Conservation (phyloP, 257 asterid species). For the Salvia splendens region DNA sequence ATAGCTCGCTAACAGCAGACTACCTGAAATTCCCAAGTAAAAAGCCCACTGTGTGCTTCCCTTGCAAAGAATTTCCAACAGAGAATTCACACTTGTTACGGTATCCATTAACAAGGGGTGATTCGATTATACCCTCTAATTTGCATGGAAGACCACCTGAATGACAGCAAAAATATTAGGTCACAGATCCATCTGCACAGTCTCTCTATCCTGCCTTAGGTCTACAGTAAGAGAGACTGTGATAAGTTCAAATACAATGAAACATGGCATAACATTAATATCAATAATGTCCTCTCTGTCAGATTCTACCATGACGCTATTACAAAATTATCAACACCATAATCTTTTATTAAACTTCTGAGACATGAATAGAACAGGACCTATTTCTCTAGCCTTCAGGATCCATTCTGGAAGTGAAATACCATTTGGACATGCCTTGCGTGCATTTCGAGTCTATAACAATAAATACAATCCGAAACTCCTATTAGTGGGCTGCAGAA, state of each 20-base stretch:
- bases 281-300: not conserved
- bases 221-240: not conserved
- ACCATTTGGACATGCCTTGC: conserved; percentile 89
- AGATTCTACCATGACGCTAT: conserved; percentile 6
- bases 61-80: conserved; percentile 85
- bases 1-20: conserved; percentile 19
- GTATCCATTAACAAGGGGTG: conserved; percentile 81
- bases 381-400: conserved; percentile 83
- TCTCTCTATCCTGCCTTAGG: conserved; percentile 16
- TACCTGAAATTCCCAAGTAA: conserved; percentile 97
- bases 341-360: conserved; percentile 17
- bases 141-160: conserved; percentile 98
- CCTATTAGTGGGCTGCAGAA: conserved; percentile 29
- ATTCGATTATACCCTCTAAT: conserved; percentile 78
- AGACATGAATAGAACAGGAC: conserved; percentile 42
- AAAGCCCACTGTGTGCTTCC: conserved; percentile 85
- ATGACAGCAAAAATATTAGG: conserved; percentile 30
- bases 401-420: conserved; percentile 93
- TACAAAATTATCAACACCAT: conserved; percentile 17
- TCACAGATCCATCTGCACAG: conserved; percentile 26
- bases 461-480: conserved; percentile 24
- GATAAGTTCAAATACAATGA: conserved; percentile 9
- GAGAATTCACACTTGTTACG: conserved; percentile 98
- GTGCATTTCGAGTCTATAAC: conserved; percentile 85
- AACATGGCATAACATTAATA: not conserved